Conservation (phyloP, 1,139 yeast genomes). For the Zygoascus sp. region DNA sequence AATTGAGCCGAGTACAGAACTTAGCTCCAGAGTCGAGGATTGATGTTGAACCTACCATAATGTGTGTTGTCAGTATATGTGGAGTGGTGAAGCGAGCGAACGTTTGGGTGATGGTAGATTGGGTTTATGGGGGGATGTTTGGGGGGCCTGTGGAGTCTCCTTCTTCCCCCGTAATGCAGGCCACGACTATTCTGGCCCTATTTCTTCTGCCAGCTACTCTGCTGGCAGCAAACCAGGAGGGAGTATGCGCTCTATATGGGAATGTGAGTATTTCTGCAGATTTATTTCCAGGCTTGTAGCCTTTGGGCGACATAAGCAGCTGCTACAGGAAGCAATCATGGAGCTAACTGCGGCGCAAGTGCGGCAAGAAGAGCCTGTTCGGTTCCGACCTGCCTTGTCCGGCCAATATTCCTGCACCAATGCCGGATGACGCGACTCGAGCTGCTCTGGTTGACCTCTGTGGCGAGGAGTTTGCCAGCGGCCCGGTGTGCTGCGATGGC, state of each 20-base stretch:
- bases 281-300: too few relatives aligned
- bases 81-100: too few relatives aligned
- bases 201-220: background rate
- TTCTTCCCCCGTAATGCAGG: background rate
- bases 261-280: slow-evolving; percentile 24
- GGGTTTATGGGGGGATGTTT: too few relatives aligned
- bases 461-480: slow-evolving; percentile 58
- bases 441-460: slow-evolving; percentile 56
- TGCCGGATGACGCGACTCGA: slow-evolving; percentile 45
- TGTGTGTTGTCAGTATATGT: too few relatives aligned
- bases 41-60: too few relatives aligned
- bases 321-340: too few relatives aligned
- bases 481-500: slow-evolving; percentile 51
- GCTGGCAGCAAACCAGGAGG: slow-evolving; percentile 29
- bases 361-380: slow-evolving; percentile 79
- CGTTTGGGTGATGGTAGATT: too few relatives aligned
- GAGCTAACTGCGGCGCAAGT: slow-evolving; percentile 29
- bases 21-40: background rate
- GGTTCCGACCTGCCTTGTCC: slow-evolving; percentile 82
- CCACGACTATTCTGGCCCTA: background rate
- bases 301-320: too few relatives aligned
- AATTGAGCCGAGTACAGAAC: background rate
- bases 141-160: too few relatives aligned
- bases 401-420: slow-evolving; percentile 45
- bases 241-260: slow-evolving; percentile 51